Base-by-base conservation (phyloP, 345 rosid genomes). In the Cardamine chenopodiifolia region DNA sequence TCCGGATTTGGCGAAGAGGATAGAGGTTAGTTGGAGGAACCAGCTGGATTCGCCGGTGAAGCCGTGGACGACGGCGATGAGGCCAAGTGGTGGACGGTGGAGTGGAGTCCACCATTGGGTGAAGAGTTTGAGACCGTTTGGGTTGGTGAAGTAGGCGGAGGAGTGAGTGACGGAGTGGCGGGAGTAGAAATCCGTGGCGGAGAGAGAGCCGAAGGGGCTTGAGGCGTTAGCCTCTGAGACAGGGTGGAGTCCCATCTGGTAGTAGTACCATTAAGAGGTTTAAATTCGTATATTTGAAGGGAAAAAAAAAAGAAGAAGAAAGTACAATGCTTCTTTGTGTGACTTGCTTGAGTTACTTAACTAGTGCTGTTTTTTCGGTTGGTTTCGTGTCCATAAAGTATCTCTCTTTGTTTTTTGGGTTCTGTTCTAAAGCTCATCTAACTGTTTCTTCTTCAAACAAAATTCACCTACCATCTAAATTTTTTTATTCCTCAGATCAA, bases 11-110 rank as follows among this genome's bases (percentile, higher is more conserved):
- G 99, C 97, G 53, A 95, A 90, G 78, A 89, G 84, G 14, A 92
- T 69, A 15, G 99, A 73, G 11, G 97, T 90, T 25, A 87, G 86
- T 64, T 86, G 93, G 26, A 90, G 10, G 48, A 86, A 50, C 97
- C 99, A 92, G 84, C 89, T 86, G 54, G 97, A 79, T 81, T 92
- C 99, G 18, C 94, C 92, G 40, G 98, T 90, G 87, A 74, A 95
- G 68, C 99, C 99, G 65, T 95, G 99, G 73, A 95, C 92, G 42
- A 92, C 85, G 71, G 97, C 93, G 20, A 95, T 57, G 66, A 83
- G 77, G 39, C 93, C 99, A 7, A 78, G 35, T 35, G 73, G 45
- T 9, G 79, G 77, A 40, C 82, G 56, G 31, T 88, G 82, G 13
- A 82, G 86, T 0, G 97, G 98, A 6, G 84, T 61, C 97, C 98